A percentile compares a stretch with the other conserved stretches of the same genome.
These are phyloP conservation scores for Annona cherimola DNA, from an alignment of 164 flowering plant species.

Conservation along the genomic window DNA sequence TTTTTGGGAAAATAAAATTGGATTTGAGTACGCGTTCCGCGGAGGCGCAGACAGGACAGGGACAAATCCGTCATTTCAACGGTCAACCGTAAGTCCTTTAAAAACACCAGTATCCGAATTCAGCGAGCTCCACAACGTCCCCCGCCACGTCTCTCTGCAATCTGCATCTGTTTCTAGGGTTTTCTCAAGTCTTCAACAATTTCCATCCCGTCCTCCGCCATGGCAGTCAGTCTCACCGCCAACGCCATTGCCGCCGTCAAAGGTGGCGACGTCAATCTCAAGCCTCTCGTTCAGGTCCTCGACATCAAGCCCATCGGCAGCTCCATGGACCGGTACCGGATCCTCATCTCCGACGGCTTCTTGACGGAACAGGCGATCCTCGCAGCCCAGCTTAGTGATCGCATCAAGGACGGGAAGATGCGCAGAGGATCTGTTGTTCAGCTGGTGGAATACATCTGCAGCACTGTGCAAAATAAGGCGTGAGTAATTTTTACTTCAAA, in stretches of 20 bases:
- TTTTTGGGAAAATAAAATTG: too few species aligned
- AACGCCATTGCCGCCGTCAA: constrained; percentile 67
- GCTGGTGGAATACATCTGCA: constrained; percentile 81
- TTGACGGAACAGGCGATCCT: constrained; percentile 80
- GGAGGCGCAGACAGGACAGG: too few species aligned
- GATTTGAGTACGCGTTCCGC: too few species aligned
- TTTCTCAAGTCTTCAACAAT: background rate
- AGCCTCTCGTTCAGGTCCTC: constrained; percentile 83
- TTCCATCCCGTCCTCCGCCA: constrained; percentile 7
- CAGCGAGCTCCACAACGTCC: background rate
- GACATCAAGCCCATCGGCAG: constrained; percentile 57
- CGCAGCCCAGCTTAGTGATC: constrained; percentile 84
- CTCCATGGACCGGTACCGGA: constrained; percentile 65
- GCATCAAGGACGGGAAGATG: constrained; percentile 48
- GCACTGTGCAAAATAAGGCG: constrained; percentile 73
- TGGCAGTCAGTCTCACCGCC: constrained; percentile 71
- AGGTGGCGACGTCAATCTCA: constrained; percentile 71
- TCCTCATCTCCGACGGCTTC: constrained; percentile 65
- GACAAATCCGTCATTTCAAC: too few species aligned
- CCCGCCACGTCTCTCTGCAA: background rate
- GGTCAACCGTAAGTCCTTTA: too few species aligned
- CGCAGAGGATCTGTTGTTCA: constrained; percentile 79
- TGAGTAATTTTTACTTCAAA: constrained; percentile 11
- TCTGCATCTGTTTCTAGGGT: background rate
- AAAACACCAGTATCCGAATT: too few species aligned